A percentile compares a stretch with the other conserved stretches of the same genome.
These are phyloP conservation scores for Xylaria sp. DNA, from an alignment of 2,329 filamentous ascomycete genomes.

Conservation along the genomic window DNA sequence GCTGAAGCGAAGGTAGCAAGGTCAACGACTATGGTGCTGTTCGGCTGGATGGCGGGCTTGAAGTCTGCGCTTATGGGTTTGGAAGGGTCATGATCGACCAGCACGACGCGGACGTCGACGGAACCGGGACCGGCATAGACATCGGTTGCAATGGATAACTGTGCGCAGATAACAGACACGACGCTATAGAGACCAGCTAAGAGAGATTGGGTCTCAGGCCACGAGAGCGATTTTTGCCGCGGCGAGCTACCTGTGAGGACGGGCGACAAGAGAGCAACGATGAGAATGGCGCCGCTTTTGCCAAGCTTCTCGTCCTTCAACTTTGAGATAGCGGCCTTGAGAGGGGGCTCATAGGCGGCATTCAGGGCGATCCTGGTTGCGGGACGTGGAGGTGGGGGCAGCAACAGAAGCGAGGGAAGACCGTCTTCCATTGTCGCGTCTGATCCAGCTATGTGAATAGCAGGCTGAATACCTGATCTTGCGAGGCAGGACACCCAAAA, in stretches of 20 bases:
- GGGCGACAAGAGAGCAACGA: slow-evolving; percentile 64
- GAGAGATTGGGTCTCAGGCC: slow-evolving; percentile 71
- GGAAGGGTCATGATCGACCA: slow-evolving; percentile 64
- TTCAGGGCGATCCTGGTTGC: slow-evolving; percentile 54
- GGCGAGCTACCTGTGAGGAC: slow-evolving; percentile 57
- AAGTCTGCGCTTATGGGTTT: slow-evolving; percentile 38
- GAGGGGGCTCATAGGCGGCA: slow-evolving; percentile 62
- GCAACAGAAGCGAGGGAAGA: slow-evolving; percentile 59
- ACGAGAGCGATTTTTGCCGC: slow-evolving; percentile 59
- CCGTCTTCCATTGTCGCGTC: slow-evolving; percentile 20
- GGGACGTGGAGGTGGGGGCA: slow-evolving; percentile 65
- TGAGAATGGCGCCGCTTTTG: slow-evolving; percentile 42
- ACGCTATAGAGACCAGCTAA: slow-evolving; percentile 79
- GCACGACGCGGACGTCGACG: slow-evolving; percentile 74
- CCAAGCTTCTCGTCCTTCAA: slow-evolving; percentile 43
- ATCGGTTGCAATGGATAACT: slow-evolving; percentile 62
- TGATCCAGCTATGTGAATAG: neutral
- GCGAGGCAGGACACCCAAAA: too few relatives aligned
- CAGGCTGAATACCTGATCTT: neutral
- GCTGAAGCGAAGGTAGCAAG: slow-evolving; percentile 55
- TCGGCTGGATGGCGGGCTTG: slow-evolving; percentile 44
- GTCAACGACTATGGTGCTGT: slow-evolving; percentile 52
- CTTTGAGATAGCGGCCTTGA: slow-evolving; percentile 56
- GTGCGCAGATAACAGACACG: slow-evolving; percentile 70
- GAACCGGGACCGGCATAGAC: slow-evolving; percentile 63